Evolutionary conservation across 2,329 filamentous ascomycete species (phyloP), one percentile per base, ranked within the genome.

Genomic region (Allantophomopsis cytisporea): DNA sequence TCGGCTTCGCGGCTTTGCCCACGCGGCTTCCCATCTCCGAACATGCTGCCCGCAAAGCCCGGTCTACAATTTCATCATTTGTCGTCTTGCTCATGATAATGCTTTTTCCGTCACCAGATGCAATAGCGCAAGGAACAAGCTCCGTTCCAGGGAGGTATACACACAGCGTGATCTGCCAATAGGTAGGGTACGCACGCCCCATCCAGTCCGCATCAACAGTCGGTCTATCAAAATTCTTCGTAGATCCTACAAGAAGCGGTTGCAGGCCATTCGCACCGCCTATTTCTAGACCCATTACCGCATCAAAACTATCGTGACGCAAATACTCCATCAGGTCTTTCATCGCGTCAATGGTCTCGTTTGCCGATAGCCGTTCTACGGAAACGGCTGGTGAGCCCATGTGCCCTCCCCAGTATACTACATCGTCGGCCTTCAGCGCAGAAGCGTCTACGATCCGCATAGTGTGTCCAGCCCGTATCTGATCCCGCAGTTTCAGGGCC

Each of bases 121-220:
- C 63, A 30, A 68, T 65, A 5, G 59, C 59, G 39, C 60, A 64
- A 0, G 65, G 65, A 0, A 62, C 57, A 2, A 66, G 49, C 39
- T 60, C 56, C 14, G 16, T 34, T 56, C 57, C 2, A 11, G 59
- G 53, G 4, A 50, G 53, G 39, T 66, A 61, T 0, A 62, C 64
- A 12, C 60, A 60, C 3, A 65, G 47, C 0, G 64, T 68, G 2
- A 59, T 61, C 43, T 66, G 63, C 60, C 60, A 64, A 39, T 60
- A 59, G 1, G 60, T 64, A 2, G 64, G 64, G 45, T 64, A 65
- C 5, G 64, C 63, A 30, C 63, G 53, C 4, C 63, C 62, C 62
- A 67, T 66, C 47, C 55, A 62, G 42, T 66, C 64, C 2, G 54
- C 62, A 41, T 67, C 63, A 12, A 66, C 53, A 6, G 60, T 57